These are phyloP conservation scores for Cladophialophora psammophila DNA, from an alignment of 2,329 filamentous ascomycete genomes.

Conservation along the genomic window DNA sequence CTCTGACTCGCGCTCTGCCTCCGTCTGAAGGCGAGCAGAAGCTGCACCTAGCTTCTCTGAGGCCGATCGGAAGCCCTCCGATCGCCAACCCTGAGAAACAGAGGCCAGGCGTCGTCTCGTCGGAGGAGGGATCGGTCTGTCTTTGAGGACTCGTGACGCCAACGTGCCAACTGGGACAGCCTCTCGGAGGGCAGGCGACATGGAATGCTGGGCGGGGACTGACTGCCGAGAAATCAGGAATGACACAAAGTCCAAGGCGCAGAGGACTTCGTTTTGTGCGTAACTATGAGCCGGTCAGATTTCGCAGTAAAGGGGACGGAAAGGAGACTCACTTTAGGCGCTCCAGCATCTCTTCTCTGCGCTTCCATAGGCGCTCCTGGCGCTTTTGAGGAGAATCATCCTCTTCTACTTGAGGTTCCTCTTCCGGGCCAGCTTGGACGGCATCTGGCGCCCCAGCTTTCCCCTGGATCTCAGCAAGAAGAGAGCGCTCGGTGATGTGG, in stretches of 20 bases:
- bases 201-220: slow-evolving; percentile 70
- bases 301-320: background rate
- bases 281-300: slow-evolving; percentile 45
- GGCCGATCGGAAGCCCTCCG: slow-evolving; percentile 77
- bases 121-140: slow-evolving; percentile 65
- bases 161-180: slow-evolving; percentile 77
- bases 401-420: slow-evolving; percentile 43
- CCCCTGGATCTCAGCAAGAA: slow-evolving; percentile 71
- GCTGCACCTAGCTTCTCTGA: slow-evolving; percentile 77
- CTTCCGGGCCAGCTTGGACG: slow-evolving; percentile 55
- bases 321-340: slow-evolving; percentile 49
- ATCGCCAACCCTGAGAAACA: slow-evolving; percentile 73
- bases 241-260: slow-evolving; percentile 82
- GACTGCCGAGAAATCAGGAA: slow-evolving; percentile 84
- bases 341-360: slow-evolving; percentile 54
- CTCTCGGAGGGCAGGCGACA: slow-evolving; percentile 74
- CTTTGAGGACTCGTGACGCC: slow-evolving; percentile 69
- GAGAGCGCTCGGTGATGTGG: slow-evolving; percentile 74
- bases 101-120: slow-evolving; percentile 61
- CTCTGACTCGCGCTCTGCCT: slow-evolving; percentile 78
- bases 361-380: slow-evolving; percentile 52
- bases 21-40: slow-evolving; percentile 74
- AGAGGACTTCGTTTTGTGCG: slow-evolving; percentile 59
- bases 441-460: slow-evolving; percentile 49
- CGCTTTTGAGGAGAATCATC: slow-evolving; percentile 50